Evolutionary conservation across 179 eudicot species (phyloP), one percentile per base, ranked within the genome.

Genomic region (Drosera spatulata): DNA sequence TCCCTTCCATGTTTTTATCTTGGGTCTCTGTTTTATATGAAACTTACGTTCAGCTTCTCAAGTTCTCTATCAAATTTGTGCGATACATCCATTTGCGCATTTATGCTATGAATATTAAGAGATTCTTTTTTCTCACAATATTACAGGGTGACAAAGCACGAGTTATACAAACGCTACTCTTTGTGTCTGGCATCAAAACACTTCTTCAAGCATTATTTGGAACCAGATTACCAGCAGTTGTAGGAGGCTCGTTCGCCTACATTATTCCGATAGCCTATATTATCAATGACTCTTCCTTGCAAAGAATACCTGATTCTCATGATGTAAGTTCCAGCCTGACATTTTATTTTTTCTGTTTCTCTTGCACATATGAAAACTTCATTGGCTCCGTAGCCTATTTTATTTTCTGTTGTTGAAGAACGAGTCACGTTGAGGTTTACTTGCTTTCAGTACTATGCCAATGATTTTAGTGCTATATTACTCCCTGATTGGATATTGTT

Each of bases 121-220:
- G 10, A 7, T 50, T 50, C 53, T 50, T 38, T 42, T 44, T 4
- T 69, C 14, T 58, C 4, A 6, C 6, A 33, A 46, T 7, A 15
- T 10, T 13, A 37, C 80, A 93, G 99, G 99, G 97, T 41, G 99
- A 93, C 73, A 93, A 93, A 77, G 97, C 94, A 71, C 83, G 85
- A 61, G 99, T 93, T 59, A 85, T 93, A 62, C 97, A 93, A 72
- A 89, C 99, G 47, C 76, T 84, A 67, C 78, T 93, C 37, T 93
- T 93, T 74, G 99, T 93, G 63, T 79, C 94, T 54, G 99, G 99
- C 61, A 75, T 93, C 42, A 93, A 93, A 75, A 93, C 99, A 12
- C 97, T 93, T 61, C 82, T 93, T 58, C 99, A 93, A 79, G 80
- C 99, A 55, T 81, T 93, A 53, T 93, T 93, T 52, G 99, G 99